A percentile compares a stretch with the other conserved stretches of the same genome.
Conservation (phyloP, 805 yeast species). For the Wickerhamiella lipophila region DNA sequence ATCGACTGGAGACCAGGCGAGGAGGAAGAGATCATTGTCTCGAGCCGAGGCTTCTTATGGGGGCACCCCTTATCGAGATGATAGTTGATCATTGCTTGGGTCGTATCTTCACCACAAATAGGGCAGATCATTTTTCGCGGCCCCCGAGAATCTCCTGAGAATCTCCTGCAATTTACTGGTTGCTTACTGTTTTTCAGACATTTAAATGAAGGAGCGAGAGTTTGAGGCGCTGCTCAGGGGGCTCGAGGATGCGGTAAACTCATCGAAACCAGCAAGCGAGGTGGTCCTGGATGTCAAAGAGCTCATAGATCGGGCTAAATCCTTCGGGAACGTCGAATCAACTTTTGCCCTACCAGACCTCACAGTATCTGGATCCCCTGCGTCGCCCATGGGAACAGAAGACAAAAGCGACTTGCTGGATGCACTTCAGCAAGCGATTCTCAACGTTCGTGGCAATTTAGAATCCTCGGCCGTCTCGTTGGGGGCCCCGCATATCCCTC, state of each 20-base stretch:
- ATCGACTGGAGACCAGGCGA: neutral
- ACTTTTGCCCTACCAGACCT: neutral
- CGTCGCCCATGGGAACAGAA: neutral
- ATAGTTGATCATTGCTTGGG: constrained; percentile 24
- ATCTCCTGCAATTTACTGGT: too few relatives aligned
- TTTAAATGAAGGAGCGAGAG: constrained; percentile 1
- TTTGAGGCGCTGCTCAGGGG: neutral
- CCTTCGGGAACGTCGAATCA: neutral
- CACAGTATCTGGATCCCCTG: neutral
- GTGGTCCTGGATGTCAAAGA: neutral
- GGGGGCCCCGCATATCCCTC: neutral
- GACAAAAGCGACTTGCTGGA: neutral
- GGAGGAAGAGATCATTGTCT: too few relatives aligned
- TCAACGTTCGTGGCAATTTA: neutral
- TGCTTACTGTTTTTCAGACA: neutral
- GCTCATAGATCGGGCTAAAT: neutral
- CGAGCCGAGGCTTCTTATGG: neutral
- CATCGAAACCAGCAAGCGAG: neutral
- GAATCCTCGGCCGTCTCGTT: neutral
- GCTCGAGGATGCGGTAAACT: neutral
- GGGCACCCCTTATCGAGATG: constrained; percentile 30
- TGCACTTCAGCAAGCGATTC: neutral
- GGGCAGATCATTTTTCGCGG: constrained; percentile 26
- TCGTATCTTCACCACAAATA: constrained; percentile 24
- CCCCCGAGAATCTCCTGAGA: too few relatives aligned